Evolutionary conservation across 305 asterid species (phyloP).

Genomic region (Nicotiana rustica): DNA sequence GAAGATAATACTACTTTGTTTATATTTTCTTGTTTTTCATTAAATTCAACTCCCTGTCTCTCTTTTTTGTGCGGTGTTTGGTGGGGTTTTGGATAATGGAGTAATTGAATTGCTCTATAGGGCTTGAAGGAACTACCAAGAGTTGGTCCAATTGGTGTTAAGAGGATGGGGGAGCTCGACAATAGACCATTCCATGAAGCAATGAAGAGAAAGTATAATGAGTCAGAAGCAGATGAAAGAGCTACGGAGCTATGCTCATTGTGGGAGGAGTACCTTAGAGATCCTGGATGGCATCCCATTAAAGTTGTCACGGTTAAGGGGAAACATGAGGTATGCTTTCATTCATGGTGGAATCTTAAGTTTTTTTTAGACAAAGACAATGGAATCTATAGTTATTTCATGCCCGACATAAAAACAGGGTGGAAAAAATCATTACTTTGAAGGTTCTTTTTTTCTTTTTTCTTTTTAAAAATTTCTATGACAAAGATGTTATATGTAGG

Average conservation of each 20-base stretch:
- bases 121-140: conserved; percentile 68
- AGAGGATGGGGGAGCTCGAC: conserved; percentile 97
- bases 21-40: conserved; percentile 27
- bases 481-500: conserved; percentile 14
- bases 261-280: conserved; percentile 98
- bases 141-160: conserved; percentile 65
- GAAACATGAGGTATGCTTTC: conserved; percentile 61
- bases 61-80: conserved; percentile 13
- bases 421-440: neutral
- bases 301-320: conserved; percentile 66
- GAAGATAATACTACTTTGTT: conserved; percentile 22
- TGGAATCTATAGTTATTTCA: conserved; percentile 22
- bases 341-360: conserved; percentile 7
- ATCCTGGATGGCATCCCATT: conserved; percentile 96
- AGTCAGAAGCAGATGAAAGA: conserved; percentile 79
- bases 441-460: neutral
- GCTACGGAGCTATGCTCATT: conserved; percentile 87
- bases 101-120: conserved; percentile 48
- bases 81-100: conserved; percentile 20
- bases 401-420: neutral
- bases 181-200: conserved; percentile 80
- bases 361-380: neutral
- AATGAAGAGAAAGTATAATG: conserved; percentile 79
- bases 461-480: neutral
- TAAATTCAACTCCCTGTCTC: conserved; percentile 14